A percentile compares a stretch with the other conserved stretches of the same genome.
phyloP scores from a whole-genome alignment of 2,329 filamentous ascomycete genomes.

The Atkinsonella texensis region DNA sequence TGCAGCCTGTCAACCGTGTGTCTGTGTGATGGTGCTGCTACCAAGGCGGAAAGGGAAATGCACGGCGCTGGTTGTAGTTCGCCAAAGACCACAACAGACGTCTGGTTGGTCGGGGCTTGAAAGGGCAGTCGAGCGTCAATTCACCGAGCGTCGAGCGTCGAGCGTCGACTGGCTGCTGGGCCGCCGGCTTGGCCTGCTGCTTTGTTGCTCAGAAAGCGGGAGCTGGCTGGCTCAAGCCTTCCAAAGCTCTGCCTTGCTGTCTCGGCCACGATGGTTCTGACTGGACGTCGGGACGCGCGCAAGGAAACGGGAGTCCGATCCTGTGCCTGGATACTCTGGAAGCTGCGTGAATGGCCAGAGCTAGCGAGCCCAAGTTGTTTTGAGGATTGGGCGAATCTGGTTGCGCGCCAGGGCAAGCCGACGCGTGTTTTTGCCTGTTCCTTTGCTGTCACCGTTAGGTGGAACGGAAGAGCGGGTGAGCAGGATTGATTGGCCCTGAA shows the following conservation, averaged over 20 bases:
- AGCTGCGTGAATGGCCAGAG: slow-evolving; percentile 14
- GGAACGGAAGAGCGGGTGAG: slow-evolving; percentile 20
- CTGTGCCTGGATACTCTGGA: slow-evolving; percentile 8
- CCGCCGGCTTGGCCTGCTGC: not conserved
- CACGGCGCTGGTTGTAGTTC: not conserved
- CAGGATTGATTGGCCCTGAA: slow-evolving; percentile 35
- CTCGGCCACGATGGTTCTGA: slow-evolving; percentile 1
- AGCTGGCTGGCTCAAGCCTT: slow-evolving; percentile 7
- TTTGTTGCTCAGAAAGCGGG: not conserved
- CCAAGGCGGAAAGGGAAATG: not conserved
- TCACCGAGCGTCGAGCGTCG: not conserved
- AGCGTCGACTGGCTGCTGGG: slow-evolving; percentile 3
- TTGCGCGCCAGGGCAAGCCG: slow-evolving; percentile 8
- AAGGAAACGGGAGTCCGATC: slow-evolving; percentile 8
- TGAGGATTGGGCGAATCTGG: slow-evolving; percentile 11
- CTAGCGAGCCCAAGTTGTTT: slow-evolving; percentile 4
- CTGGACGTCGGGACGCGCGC: slow-evolving; percentile 8
- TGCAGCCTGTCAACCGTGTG: not conserved
- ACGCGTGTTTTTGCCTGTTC: slow-evolving; percentile 8
- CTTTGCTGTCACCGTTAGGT: slow-evolving; percentile 16
- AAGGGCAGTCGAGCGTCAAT: no score
- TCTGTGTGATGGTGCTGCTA: not conserved
- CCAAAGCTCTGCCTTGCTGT: not conserved
- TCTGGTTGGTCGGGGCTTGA: no score
- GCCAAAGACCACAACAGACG: no score